Base-by-base conservation (phyloP, 805 yeast species). In the Candida mattraensis region DNA sequence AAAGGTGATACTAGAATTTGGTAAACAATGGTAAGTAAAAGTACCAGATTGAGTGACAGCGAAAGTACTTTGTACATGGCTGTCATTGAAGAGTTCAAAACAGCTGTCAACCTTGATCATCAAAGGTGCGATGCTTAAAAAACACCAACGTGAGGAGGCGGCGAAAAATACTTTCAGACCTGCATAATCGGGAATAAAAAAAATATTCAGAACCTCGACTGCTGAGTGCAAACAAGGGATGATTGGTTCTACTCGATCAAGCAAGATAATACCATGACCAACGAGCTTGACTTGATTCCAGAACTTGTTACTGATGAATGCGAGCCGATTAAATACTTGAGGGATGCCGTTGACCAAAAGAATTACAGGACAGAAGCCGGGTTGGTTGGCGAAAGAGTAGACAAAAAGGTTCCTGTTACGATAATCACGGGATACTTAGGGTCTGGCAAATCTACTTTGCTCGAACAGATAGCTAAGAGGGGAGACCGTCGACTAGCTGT, bases 401-500 rank as follows among this genome's bases (percentile, higher is more conserved):
- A 40, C 3, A 54, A 57, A 18, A 80, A 78, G 55, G 89, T 89
- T 5, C 99, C 99, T 1, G 78, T 93, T 12, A 87, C 97, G 0
- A 87, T 93, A 11, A 79, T 93, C 24, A 91, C 99, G 0, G 99
- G 99, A 2, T 93, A 89, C 55, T 63, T 93, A 24, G 99, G 99
- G 1, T 83, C 95, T 9, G 99, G 99, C 2, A 93, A 93, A 54
- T 83, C 93, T 0, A 91, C 98, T 0, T 61, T 93, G 30, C 67
- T 93, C 18, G 87, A 86, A 35, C 70, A 72, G 39, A 76, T 93
- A 12, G 87, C 95, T 1, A 63, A 72, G 38, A 75, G 73, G 34
- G 78, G 87, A n/a, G 78, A 74, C 37, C 76, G 78, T 58, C 76
- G 81, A 52, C 72, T 93, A 18, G 99, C 99, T 1, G 87, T 93